These are phyloP conservation scores for Lolium perenne DNA, from an alignment of 176 grass and related monocot species.

Conservation along the genomic window DNA sequence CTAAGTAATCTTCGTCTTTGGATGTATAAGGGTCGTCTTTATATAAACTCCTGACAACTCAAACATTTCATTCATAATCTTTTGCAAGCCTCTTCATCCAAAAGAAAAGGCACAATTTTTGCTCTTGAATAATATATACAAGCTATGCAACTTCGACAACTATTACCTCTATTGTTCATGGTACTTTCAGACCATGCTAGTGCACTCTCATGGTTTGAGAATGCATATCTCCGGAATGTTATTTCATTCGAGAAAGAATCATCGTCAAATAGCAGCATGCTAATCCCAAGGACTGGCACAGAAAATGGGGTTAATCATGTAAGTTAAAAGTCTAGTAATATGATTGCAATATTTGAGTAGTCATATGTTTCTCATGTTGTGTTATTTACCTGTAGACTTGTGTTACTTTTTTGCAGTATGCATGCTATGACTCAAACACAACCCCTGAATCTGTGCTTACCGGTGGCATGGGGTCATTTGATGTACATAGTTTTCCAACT, in stretches of 20 bases:
- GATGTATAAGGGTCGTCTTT: no score
- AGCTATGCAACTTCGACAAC: background rate
- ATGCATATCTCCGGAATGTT: background rate
- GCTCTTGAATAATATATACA: background rate
- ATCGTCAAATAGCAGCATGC: background rate
- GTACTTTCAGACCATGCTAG: background rate
- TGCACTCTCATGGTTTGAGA: background rate
- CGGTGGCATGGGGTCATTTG: conserved; percentile 26
- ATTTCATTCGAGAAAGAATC: background rate
- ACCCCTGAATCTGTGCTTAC: background rate
- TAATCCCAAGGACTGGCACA: no score
- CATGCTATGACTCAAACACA: background rate
- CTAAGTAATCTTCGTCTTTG: no score
- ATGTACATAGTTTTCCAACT: background rate
- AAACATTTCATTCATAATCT: no score
- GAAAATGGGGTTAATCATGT: no score
- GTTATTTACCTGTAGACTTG: background rate
- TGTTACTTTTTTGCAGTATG: background rate
- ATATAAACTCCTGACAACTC: no score
- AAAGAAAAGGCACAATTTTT: no score
- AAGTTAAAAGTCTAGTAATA: background rate
- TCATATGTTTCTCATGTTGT: background rate
- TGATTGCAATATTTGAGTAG: background rate
- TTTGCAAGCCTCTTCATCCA: no score
- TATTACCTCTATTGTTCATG: background rate